Percentiles rank a stretch among this genome's conserved stretches.
phyloP scores from a whole-genome alignment of 495 filamentous ascomycete species.

The Podospora sp. region DNA sequence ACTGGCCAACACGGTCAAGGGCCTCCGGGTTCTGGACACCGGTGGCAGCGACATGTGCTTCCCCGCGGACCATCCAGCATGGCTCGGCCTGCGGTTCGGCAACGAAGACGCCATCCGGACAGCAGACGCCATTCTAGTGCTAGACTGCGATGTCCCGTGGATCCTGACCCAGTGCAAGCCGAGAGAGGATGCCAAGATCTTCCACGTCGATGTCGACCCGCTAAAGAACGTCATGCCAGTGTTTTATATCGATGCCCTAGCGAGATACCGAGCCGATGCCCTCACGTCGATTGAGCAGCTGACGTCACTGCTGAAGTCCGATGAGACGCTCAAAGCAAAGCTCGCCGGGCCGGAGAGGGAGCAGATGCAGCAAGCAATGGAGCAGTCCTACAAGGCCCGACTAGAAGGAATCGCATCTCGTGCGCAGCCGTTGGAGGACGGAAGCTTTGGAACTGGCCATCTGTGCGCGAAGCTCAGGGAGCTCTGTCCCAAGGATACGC shows the following conservation, averaged over 20 bases:
- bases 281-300: slow-evolving; percentile 73
- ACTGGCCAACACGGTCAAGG: slow-evolving; percentile 75
- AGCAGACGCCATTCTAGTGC: slow-evolving; percentile 81
- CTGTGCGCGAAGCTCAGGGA: slow-evolving; percentile 66
- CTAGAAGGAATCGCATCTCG: slow-evolving; percentile 60
- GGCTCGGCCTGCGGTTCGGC: slow-evolving; percentile 77
- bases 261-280: slow-evolving; percentile 76
- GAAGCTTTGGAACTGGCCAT: slow-evolving; percentile 71
- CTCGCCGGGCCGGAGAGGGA: slow-evolving; percentile 49
- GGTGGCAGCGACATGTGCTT: slow-evolving; percentile 96
- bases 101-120: slow-evolving; percentile 71
- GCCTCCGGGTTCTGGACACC: slow-evolving; percentile 83
- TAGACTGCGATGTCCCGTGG: slow-evolving; percentile 80
- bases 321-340: slow-evolving; percentile 49
- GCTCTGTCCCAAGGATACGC: slow-evolving; percentile 71
- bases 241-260: slow-evolving; percentile 74
- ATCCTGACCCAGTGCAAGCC: slow-evolving; percentile 65
- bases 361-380: slow-evolving; percentile 57
- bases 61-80: slow-evolving; percentile 71
- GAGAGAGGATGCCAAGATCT: slow-evolving; percentile 63
- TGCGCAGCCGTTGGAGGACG: slow-evolving; percentile 60
- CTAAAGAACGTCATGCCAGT: slow-evolving; percentile 86
- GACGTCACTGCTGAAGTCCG: slow-evolving; percentile 54
- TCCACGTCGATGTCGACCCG: slow-evolving; percentile 85
- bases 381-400: slow-evolving; percentile 60